Conservation (phyloP, 129 eudicot genomes). For the Tagetes patula region DNA sequence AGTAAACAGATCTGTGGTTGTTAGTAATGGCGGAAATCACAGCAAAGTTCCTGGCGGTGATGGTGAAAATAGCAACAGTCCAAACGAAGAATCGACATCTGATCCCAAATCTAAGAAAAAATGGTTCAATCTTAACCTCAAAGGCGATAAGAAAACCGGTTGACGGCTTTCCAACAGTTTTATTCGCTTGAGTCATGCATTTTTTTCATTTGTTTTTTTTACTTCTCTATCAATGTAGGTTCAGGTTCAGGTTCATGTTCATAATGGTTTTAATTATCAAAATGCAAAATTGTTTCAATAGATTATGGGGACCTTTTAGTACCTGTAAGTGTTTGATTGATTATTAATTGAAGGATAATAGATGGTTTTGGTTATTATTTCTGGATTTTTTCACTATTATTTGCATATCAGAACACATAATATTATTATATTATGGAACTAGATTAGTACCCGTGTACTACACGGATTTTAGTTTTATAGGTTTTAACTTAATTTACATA, state of each 20-base stretch:
- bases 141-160: slow-evolving; percentile 57
- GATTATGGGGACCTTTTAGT: slow-evolving; percentile 17
- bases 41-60: slow-evolving; percentile 51
- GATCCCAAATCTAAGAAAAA: slow-evolving; percentile 69
- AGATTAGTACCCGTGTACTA: no score
- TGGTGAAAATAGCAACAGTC: slow-evolving; percentile 55
- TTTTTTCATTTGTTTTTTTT: not conserved
- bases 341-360: not conserved
- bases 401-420: no score
- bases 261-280: slow-evolving; percentile 25
- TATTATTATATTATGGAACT: no score
- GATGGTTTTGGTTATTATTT: not conserved
- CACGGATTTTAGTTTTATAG: no score
- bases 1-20: slow-evolving; percentile 45
- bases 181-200: not conserved
- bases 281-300: not conserved
- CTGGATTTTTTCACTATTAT: not conserved
- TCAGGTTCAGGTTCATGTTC: slow-evolving; percentile 17
- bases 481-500: no score
- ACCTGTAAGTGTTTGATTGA: slow-evolving; percentile 18
- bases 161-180: slow-evolving; percentile 16
- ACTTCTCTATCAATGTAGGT: not conserved
- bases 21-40: slow-evolving; percentile 37
- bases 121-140: slow-evolving; percentile 79
- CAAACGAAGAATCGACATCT: slow-evolving; percentile 60